Conservation (phyloP, 2,329 filamentous ascomycete species). For the Penicillium sp. region DNA sequence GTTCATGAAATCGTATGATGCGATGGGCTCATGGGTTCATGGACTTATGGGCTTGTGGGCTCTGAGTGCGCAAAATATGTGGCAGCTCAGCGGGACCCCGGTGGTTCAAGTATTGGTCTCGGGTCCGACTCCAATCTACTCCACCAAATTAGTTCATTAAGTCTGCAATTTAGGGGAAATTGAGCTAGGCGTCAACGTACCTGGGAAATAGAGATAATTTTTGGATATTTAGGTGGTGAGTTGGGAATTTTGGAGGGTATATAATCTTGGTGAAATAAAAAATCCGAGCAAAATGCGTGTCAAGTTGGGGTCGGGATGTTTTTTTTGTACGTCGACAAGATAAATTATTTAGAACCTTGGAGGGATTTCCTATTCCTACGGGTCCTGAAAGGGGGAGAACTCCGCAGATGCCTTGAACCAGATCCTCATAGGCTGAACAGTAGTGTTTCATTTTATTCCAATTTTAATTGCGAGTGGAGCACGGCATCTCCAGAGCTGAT, state of each 20-base stretch:
- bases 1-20: conserved; percentile 9
- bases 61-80: background rate
- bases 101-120: conserved; percentile 2
- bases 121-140: conserved; percentile 9
- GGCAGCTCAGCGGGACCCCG: background rate
- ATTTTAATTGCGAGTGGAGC: conserved; percentile 14
- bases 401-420: conserved; percentile 7
- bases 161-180: background rate
- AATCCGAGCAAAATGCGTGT: background rate
- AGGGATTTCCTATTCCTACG: background rate
- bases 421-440: conserved; percentile 10
- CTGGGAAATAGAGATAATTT: background rate
- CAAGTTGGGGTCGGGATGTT: background rate
- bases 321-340: background rate
- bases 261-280: background rate
- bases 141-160: conserved; percentile 10
- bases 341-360: too few relatives aligned
- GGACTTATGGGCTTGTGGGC: background rate
- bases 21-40: background rate
- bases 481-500: conserved; percentile 8
- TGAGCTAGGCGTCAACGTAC: background rate
- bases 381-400: conserved; percentile 18
- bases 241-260: background rate
- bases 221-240: background rate
- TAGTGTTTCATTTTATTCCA: conserved; percentile 20